These are phyloP conservation scores for Acarospora socialis DNA, from an alignment of 2,329 filamentous ascomycete genomes.

Conservation along the genomic window DNA sequence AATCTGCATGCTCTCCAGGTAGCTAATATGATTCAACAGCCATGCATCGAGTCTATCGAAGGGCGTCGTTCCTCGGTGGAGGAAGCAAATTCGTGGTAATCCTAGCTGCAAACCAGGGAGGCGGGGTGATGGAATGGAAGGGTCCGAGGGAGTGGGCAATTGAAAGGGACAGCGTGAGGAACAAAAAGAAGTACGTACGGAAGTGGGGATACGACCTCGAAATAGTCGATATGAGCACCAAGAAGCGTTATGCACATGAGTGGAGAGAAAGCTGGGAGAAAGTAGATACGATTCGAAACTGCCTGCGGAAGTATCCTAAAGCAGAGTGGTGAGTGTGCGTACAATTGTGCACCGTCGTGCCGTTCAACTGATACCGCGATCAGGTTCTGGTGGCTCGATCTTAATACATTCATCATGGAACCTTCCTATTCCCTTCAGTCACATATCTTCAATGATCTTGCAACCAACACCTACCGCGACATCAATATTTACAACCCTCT, in stretches of 20 bases:
- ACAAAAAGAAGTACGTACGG: conserved; percentile 78
- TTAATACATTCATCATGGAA: conserved; percentile 98
- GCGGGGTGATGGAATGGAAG: conserved; percentile 99
- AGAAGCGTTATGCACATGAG: conserved; percentile 96
- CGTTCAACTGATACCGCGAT: conserved; percentile 10
- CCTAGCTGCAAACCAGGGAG: conserved; percentile 81
- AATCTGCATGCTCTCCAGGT: neutral
- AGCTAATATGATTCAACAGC: conserved; percentile 34
- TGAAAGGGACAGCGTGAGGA: conserved; percentile 86
- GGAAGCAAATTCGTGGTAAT: conserved; percentile 90
- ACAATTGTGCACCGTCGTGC: conserved; percentile 3
- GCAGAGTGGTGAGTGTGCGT: conserved; percentile 71
- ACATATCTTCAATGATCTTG: conserved; percentile 76
- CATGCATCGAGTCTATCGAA: conserved; percentile 49
- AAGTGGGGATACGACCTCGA: conserved; percentile 93
- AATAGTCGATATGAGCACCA: conserved; percentile 95
- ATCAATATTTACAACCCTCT: conserved; percentile 94
- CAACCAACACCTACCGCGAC: conserved; percentile 69
- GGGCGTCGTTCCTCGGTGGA: conserved; percentile 59
- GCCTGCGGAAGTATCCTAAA: conserved; percentile 83
- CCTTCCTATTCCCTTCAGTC: conserved; percentile 75
- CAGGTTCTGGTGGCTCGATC: conserved; percentile 98
- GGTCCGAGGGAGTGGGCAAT: conserved; percentile 95
- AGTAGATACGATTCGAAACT: conserved; percentile 79
- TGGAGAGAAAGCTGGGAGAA: conserved; percentile 99